A percentile compares a stretch with the other conserved stretches of the same genome.
phyloP scores from a whole-genome alignment of 1,284 basidiomycete species.

The Ustilago lituana region DNA sequence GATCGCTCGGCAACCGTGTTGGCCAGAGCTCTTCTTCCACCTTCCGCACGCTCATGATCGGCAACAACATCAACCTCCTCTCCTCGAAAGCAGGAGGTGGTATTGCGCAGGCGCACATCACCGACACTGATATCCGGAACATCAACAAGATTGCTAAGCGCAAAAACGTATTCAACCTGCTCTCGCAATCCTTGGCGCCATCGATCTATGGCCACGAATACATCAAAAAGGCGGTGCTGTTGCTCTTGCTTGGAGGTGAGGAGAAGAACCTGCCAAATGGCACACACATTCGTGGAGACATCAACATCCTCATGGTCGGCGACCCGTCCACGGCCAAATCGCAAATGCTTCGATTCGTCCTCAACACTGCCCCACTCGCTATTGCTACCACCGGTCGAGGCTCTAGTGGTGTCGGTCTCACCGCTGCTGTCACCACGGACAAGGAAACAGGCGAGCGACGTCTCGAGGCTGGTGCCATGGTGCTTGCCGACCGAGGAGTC shows the following conservation, averaged over 20 bases:
- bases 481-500: slow-evolving; percentile 97
- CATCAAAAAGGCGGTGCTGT: slow-evolving; percentile 91
- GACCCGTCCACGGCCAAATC: slow-evolving; percentile 98
- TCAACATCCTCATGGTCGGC: slow-evolving; percentile 99
- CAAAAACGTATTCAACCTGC: slow-evolving; percentile 83
- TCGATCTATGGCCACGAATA: slow-evolving; percentile 97
- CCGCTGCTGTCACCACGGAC: slow-evolving; percentile 98
- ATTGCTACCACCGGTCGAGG: slow-evolving; percentile 98
- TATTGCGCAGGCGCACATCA: slow-evolving; percentile 90
- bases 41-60: slow-evolving; percentile 93
- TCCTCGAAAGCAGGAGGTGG: slow-evolving; percentile 96
- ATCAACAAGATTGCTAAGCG: slow-evolving; percentile 92
- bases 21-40: slow-evolving; percentile 73
- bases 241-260: slow-evolving; percentile 91
- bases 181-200: slow-evolving; percentile 94
- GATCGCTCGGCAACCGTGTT: slow-evolving; percentile 86
- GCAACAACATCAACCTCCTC: slow-evolving; percentile 95
- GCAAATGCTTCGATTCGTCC: slow-evolving; percentile 93
- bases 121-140: slow-evolving; percentile 92
- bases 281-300: slow-evolving; percentile 98
- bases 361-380: slow-evolving; percentile 93
- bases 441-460: slow-evolving; percentile 93
- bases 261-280: slow-evolving; percentile 98
- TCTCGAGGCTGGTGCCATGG: slow-evolving; percentile 98
- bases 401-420: slow-evolving; percentile 96